Conservation (phyloP, 2,329 filamentous ascomycete species). For the Myriosclerotinia curreyana region DNA sequence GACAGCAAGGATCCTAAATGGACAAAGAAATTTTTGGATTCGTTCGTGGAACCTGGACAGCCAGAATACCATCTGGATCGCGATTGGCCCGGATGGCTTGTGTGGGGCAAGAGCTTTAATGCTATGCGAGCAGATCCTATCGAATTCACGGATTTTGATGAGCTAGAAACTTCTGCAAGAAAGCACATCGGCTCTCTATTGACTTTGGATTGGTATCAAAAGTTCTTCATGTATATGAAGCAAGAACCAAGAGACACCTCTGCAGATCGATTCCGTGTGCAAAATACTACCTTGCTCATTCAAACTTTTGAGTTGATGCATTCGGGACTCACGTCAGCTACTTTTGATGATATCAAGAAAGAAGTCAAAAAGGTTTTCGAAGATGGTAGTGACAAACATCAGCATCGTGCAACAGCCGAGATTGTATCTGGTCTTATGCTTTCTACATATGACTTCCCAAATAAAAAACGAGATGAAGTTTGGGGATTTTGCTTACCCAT, state of each 20-base stretch:
- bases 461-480: constrained; percentile 68
- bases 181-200: constrained; percentile 77
- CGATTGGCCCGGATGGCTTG: constrained; percentile 93
- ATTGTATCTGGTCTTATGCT: constrained; percentile 83
- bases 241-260: constrained; percentile 84
- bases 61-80: constrained; percentile 88
- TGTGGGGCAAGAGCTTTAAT: constrained; percentile 86
- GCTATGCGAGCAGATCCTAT: constrained; percentile 70
- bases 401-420: constrained; percentile 92
- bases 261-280: constrained; percentile 85
- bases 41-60: constrained; percentile 68
- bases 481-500: constrained; percentile 93
- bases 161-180: constrained; percentile 70
- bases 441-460: constrained; percentile 73
- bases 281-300: constrained; percentile 80
- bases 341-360: constrained; percentile 83
- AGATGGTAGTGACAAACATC: constrained; percentile 94
- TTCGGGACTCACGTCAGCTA: constrained; percentile 71
- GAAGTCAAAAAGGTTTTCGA: constrained; percentile 75
- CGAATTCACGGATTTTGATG: constrained; percentile 70
- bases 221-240: constrained; percentile 90
- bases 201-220: constrained; percentile 79
- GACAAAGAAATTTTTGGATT: constrained; percentile 73
- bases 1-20: constrained; percentile 71
- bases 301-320: constrained; percentile 89